A percentile compares a stretch with the other conserved stretches of the same genome.
These are phyloP conservation scores for Tricholomella constricta DNA, from an alignment of 768 basidiomycete species.

Conservation along the genomic window DNA sequence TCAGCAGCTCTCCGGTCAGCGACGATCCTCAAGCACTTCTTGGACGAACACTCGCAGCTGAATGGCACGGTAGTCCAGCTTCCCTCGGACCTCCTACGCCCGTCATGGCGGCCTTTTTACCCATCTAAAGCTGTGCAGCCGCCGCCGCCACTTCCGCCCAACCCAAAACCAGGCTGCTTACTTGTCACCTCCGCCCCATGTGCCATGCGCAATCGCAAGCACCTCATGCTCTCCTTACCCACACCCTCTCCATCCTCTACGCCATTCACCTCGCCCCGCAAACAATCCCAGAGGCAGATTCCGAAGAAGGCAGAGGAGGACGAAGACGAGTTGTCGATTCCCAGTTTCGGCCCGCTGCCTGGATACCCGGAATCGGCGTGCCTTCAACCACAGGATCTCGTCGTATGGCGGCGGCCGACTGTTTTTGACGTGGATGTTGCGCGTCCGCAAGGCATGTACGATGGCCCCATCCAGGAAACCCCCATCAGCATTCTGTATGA, in stretches of 20 bases:
- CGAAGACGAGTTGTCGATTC: conserved; percentile 8
- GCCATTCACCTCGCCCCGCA: conserved; percentile 11
- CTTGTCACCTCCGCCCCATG: conserved; percentile 9
- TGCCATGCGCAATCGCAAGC: conserved; percentile 1
- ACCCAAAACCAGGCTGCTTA: conserved; percentile 13
- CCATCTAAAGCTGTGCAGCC: conserved; percentile 5
- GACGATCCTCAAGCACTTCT: conserved; percentile 16
- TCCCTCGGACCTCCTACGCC: conserved; percentile 16
- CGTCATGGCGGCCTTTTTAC: conserved; percentile 21
- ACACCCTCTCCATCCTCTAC: conserved; percentile 5
- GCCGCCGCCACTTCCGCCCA: conserved; percentile 13
- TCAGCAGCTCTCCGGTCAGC: conserved; percentile 1
- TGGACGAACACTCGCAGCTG: conserved; percentile 17
- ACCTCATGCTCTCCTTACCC: not conserved
- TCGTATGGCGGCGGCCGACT: conserved; percentile 15
- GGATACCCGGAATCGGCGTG: conserved; percentile 2
- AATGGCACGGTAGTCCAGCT: conserved; percentile 7
- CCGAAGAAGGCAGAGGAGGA: conserved; percentile 11
- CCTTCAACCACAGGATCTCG: conserved; percentile 10
- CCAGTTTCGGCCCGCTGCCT: conserved; percentile 18
- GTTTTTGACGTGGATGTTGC: conserved; percentile 20
- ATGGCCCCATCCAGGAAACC: conserved; percentile 6
- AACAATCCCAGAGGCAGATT: conserved; percentile 16
- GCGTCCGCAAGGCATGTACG: conserved; percentile 17
- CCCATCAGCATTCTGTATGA: conserved; percentile 22